Percentiles rank a stretch among this genome's conserved stretches.
Evolutionary conservation across 495 filamentous ascomycete genomes (phyloP).

Genomic region (Penicillium argentinense): DNA sequence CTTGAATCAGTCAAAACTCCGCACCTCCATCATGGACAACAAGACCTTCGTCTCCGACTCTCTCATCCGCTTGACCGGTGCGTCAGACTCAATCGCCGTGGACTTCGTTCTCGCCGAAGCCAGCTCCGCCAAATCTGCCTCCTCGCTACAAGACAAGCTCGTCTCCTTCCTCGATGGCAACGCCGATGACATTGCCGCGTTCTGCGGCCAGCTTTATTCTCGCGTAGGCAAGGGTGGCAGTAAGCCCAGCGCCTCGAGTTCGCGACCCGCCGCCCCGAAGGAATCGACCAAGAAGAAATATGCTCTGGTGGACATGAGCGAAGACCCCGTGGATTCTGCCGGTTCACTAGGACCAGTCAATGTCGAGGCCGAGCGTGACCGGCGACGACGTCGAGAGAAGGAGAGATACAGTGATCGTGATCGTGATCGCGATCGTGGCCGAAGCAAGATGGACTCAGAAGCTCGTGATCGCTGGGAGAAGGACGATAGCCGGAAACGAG

Average conservation of each 20-base stretch:
- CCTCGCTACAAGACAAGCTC: constrained; percentile 54
- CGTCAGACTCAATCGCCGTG: constrained; percentile 58
- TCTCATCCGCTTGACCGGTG: constrained; percentile 54
- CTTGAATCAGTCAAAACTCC: no score
- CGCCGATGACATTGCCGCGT: constrained; percentile 46
- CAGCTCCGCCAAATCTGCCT: constrained; percentile 52
- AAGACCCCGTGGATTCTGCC: constrained; percentile 49
- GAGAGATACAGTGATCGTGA: constrained; percentile 39
- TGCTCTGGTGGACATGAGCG: constrained; percentile 80
- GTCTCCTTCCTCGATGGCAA: constrained; percentile 53
- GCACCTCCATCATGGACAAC: constrained; percentile 35
- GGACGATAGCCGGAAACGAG: constrained; percentile 42
- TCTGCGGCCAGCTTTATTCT: constrained; percentile 54
- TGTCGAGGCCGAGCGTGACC: constrained; percentile 50
- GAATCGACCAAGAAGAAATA: constrained; percentile 64
- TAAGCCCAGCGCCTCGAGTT: constrained; percentile 5
- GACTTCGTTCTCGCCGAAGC: constrained; percentile 65
- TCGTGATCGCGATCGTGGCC: constrained; percentile 32
- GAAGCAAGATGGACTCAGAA: constrained; percentile 15
- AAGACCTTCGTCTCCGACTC: constrained; percentile 48
- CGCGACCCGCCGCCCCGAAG: constrained; percentile 11
- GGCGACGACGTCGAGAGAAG: constrained; percentile 47
- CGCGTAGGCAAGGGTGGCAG: constrained; percentile 39
- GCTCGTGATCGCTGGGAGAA: constrained; percentile 29
- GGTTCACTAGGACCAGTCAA: constrained; percentile 48